A percentile compares a stretch with the other conserved stretches of the same genome.
phyloP scores from a whole-genome alignment of 176 grass and related monocot genomes.

The Aechmea fasciata region DNA sequence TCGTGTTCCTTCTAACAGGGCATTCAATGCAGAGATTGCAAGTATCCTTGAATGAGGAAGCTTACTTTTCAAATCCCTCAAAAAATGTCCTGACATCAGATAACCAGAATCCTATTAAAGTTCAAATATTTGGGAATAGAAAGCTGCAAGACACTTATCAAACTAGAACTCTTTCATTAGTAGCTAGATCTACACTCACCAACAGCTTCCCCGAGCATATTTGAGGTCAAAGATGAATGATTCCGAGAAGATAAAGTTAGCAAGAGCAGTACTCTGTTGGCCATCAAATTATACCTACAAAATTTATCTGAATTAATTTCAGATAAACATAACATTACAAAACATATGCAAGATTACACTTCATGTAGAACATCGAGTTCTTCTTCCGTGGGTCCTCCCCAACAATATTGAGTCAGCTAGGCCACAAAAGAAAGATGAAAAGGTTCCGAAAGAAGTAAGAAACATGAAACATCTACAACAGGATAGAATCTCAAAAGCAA shows the following conservation, averaged over 20 bases:
- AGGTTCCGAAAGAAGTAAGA: too few species aligned
- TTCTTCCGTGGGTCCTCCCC: too few species aligned
- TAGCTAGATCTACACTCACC: slow-evolving; percentile 34
- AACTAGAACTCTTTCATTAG: too few species aligned
- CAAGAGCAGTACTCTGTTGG: slow-evolving; percentile 86
- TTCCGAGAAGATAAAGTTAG: slow-evolving; percentile 78
- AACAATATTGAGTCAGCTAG: too few species aligned
- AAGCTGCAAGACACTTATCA: too few species aligned
- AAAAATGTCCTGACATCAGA: slow-evolving; percentile 75
- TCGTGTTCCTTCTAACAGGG: slow-evolving; percentile 66
- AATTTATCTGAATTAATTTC: neutral
- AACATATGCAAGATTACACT: too few species aligned
- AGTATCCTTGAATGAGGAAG: slow-evolving; percentile 96
- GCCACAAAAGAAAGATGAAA: too few species aligned
- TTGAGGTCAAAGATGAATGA: slow-evolving; percentile 60
- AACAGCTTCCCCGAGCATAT: slow-evolving; percentile 60
- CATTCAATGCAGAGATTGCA: slow-evolving; percentile 89
- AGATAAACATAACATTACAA: slow-evolving; percentile 1
- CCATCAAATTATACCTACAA: slow-evolving; percentile 98
- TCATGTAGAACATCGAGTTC: too few species aligned
- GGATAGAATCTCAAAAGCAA: neutral
- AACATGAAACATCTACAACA: neutral
- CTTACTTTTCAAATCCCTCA: slow-evolving; percentile 89
- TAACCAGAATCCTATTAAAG: slow-evolving; percentile 10
- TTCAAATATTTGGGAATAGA: neutral